Conservation (phyloP, 768 basidiomycete genomes). For the Dacryopinax primogenitus region DNA sequence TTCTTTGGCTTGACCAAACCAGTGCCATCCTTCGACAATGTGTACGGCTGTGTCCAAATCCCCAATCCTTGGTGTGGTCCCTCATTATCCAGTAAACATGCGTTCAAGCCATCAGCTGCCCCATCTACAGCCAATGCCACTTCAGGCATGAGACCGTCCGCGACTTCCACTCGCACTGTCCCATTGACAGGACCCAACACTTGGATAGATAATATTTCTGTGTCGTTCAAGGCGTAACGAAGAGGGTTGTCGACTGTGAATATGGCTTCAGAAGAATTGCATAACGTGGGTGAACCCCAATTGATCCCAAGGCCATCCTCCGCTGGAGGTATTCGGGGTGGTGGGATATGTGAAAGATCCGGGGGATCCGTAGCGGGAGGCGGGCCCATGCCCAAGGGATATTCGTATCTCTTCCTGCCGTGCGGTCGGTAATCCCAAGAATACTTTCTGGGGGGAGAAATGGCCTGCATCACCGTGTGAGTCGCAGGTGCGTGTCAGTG, state of each 20-base stretch:
- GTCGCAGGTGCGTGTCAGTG: background rate
- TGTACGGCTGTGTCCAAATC: background rate
- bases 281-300: background rate
- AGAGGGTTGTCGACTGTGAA: background rate
- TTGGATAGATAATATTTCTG: background rate
- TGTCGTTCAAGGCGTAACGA: background rate
- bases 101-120: background rate
- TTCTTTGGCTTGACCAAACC: background rate
- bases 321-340: background rate
- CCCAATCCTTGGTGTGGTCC: background rate
- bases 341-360: background rate
- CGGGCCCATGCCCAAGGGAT: background rate
- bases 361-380: background rate
- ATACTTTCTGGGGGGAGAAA: background rate
- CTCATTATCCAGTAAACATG: background rate
- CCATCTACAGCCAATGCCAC: background rate
- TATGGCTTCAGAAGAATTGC: background rate
- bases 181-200: background rate
- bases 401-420: conserved; percentile 1
- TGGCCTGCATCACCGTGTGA: background rate
- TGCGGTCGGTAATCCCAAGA: background rate
- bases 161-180: background rate
- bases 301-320: background rate
- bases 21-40: background rate
- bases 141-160: background rate